Percentiles rank a stretch among this genome's conserved stretches.
Evolutionary conservation across 352 stramenopile genomes (phyloP).

Genomic region (Plasmopara halstedii): DNA sequence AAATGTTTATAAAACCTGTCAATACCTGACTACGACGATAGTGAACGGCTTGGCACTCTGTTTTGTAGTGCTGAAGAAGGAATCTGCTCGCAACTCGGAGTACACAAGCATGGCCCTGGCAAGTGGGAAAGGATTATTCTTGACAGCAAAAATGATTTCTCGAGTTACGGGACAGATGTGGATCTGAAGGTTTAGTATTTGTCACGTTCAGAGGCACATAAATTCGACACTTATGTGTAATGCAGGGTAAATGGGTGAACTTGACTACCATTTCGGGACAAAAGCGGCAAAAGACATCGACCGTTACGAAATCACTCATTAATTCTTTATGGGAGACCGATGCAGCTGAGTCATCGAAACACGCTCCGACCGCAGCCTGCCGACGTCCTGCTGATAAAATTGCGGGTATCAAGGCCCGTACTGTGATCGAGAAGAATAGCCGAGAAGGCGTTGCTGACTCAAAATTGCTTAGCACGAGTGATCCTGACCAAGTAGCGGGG

Average conservation of each 20-base stretch:
- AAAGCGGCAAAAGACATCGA: slow-evolving; percentile 4
- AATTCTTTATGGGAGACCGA: not conserved
- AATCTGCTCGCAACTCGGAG: slow-evolving; percentile 27
- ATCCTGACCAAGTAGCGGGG: not conserved
- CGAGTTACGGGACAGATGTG: slow-evolving; percentile 40
- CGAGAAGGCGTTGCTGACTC: not conserved
- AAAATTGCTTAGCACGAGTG: not conserved
- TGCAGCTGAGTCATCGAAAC: slow-evolving; percentile 1
- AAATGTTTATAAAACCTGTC: not conserved
- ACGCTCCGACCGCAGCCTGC: not conserved
- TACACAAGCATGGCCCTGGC: slow-evolving; percentile 31
- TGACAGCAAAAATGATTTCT: slow-evolving; percentile 32
- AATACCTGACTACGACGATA: slow-evolving; percentile 1
- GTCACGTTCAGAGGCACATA: not conserved
- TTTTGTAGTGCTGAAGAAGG: slow-evolving; percentile 45
- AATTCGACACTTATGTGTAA: not conserved
- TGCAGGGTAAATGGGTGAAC: slow-evolving; percentile 46
- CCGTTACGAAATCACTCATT: not conserved
- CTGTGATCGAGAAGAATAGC: not conserved
- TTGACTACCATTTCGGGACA: slow-evolving; percentile 2
- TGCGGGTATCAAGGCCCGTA: not conserved
- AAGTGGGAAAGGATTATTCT: slow-evolving; percentile 44
- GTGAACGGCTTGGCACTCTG: slow-evolving; percentile 17
- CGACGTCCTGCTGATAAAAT: not conserved
- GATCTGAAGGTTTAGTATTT: slow-evolving; percentile 45